phyloP scores from a whole-genome alignment of 129 eudicot genomes.

The Chrysanthemum makinoi region DNA sequence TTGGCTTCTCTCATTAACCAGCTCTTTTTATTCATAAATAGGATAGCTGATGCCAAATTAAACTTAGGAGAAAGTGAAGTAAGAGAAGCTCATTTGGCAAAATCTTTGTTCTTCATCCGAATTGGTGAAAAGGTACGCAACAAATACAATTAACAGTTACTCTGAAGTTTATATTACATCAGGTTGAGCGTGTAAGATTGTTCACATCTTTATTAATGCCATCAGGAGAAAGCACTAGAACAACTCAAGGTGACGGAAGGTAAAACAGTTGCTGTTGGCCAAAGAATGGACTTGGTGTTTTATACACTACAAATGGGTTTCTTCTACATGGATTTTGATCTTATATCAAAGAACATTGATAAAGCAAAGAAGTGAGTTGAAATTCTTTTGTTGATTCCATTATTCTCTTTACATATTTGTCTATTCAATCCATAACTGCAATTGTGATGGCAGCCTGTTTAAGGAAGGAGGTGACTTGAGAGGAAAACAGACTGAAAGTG shows the following conservation, averaged over 20 bases:
- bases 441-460: slow-evolving; percentile 54
- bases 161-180: not conserved
- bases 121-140: slow-evolving; percentile 66
- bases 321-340: slow-evolving; percentile 94
- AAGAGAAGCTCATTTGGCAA: slow-evolving; percentile 96
- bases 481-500: slow-evolving; percentile 95
- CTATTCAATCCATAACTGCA: slow-evolving; percentile 4
- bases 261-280: slow-evolving; percentile 97
- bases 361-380: slow-evolving; percentile 84
- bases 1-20: not conserved
- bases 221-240: slow-evolving; percentile 83
- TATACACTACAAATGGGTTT: slow-evolving; percentile 83
- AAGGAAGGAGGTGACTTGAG: slow-evolving; percentile 99
- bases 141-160: not conserved
- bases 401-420: not conserved
- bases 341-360: slow-evolving; percentile 87
- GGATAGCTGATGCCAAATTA: slow-evolving; percentile 96
- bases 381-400: slow-evolving; percentile 5
- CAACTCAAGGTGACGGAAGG: slow-evolving; percentile 89
- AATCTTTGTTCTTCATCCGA: slow-evolving; percentile 78
- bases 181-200: not conserved
- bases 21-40: slow-evolving; percentile 21
- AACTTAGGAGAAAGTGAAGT: slow-evolving; percentile 99
- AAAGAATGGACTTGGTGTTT: slow-evolving; percentile 94
- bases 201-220: not conserved